phyloP scores from a whole-genome alignment of 2,329 filamentous ascomycete genomes.

The Ophiocordyceps robertsii region DNA sequence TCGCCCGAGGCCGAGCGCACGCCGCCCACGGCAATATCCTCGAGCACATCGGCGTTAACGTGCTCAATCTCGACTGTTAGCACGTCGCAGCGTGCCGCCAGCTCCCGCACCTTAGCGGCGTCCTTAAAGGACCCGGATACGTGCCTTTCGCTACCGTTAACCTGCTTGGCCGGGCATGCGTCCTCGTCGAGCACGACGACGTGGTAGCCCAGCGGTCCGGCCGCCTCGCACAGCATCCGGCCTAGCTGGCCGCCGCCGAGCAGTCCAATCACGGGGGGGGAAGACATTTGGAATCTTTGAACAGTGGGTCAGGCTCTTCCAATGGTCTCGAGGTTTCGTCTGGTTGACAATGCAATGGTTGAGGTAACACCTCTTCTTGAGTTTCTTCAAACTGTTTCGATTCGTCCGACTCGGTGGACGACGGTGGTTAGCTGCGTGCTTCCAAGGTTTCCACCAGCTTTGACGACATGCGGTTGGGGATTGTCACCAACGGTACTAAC shows the following conservation, averaged over 20 bases:
- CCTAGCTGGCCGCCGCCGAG: conserved; percentile 64
- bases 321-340: too few relatives aligned
- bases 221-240: conserved; percentile 88
- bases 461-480: too few relatives aligned
- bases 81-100: conserved; percentile 67
- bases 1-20: conserved; percentile 19
- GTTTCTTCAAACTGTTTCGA: too few relatives aligned
- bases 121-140: conserved; percentile 84
- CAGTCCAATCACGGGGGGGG: conserved; percentile 32
- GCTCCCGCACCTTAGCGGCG: conserved; percentile 58
- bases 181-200: conserved; percentile 68
- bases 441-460: too few relatives aligned
- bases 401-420: too few relatives aligned
- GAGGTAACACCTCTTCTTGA: too few relatives aligned
- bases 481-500: too few relatives aligned
- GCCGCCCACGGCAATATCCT: conserved; percentile 60
- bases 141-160: conserved; percentile 61
- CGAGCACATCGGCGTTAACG: conserved; percentile 77
- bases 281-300: too few relatives aligned
- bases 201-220: conserved; percentile 58
- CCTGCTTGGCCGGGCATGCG: conserved; percentile 71
- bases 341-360: too few relatives aligned
- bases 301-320: too few relatives aligned
- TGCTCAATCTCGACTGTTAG: conserved; percentile 94
- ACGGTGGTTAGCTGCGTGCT: too few relatives aligned